phyloP scores from a whole-genome alignment of 257 asterid genomes.

The Solanum chaucha region DNA sequence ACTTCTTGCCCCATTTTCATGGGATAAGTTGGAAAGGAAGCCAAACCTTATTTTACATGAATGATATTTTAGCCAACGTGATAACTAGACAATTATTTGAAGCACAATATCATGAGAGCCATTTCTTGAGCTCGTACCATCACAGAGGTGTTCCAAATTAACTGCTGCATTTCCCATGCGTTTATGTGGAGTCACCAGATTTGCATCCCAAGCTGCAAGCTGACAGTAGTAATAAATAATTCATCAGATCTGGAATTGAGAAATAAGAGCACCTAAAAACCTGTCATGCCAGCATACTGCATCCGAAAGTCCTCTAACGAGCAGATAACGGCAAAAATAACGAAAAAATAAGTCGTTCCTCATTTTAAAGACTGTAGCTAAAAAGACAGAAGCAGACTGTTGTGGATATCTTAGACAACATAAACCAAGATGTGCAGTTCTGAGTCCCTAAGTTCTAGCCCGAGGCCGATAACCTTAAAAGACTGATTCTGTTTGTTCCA shows the following conservation, averaged over 20 bases:
- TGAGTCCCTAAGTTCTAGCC: not conserved
- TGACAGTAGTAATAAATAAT: conserved; percentile 11
- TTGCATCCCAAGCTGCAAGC: conserved; percentile 99
- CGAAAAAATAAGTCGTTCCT: not conserved
- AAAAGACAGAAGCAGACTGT: not conserved
- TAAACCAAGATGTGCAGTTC: not conserved
- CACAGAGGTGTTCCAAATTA: conserved; percentile 59
- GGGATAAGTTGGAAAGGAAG: too few relatives aligned
- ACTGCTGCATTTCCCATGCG: conserved; percentile 92
- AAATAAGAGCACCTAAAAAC: not conserved
- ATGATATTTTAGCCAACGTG: not conserved
- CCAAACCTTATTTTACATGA: not conserved
- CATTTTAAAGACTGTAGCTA: not conserved
- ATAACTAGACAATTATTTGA: not conserved
- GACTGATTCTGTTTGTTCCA: not conserved
- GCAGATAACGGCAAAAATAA: not conserved
- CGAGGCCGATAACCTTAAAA: not conserved
- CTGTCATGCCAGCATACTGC: not conserved
- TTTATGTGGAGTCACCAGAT: conserved; percentile 91
- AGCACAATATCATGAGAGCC: not conserved
- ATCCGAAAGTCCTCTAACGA: not conserved
- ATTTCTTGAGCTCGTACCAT: conserved; percentile 44
- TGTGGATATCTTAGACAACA: not conserved
- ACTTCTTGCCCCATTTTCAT: too few relatives aligned
- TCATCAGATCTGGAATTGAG: not conserved